Conservation (phyloP, 2,329 filamentous ascomycete species). For the Elsinoe perseae region DNA sequence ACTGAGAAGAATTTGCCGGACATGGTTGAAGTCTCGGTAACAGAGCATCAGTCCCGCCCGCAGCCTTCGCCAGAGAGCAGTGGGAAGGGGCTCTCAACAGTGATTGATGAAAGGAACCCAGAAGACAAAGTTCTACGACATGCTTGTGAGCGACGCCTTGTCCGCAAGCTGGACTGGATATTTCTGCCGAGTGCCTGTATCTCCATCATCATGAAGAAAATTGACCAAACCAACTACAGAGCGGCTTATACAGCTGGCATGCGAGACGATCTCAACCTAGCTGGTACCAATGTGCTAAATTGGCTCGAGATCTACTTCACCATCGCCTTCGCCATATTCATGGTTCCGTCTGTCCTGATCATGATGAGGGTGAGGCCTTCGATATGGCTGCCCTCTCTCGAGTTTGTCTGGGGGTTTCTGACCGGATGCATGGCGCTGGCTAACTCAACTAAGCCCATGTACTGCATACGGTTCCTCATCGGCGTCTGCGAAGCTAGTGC, state of each 20-base stretch:
- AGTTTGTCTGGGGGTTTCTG: conserved; percentile 24
- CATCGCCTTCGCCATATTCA: conserved; percentile 34
- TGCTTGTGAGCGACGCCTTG: background rate
- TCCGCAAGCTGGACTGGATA: background rate
- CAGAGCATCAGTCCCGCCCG: background rate
- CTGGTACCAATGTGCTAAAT: conserved; percentile 24
- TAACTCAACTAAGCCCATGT: conserved; percentile 24
- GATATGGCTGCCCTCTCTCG: conserved; percentile 27
- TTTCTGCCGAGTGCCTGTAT: background rate
- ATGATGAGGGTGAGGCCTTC: conserved; percentile 33
- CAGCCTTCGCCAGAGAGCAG: background rate
- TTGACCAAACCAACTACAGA: conserved; percentile 27
- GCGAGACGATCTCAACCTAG: conserved; percentile 25
- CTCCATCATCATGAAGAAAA: conserved; percentile 14
- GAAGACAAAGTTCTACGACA: background rate
- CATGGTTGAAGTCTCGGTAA: no score
- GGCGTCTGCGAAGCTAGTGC: conserved; percentile 31
- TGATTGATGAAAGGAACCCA: background rate
- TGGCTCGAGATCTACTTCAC: conserved; percentile 37
- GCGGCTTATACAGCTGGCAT: conserved; percentile 24
- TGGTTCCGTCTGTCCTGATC: conserved; percentile 36
- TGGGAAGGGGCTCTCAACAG: background rate
- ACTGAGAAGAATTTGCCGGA: no score
- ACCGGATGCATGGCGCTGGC: conserved; percentile 28
- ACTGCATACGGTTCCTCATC: conserved; percentile 25